phyloP scores from a whole-genome alignment of 2,329 filamentous ascomycete genomes.

The Hymenoscyphus scutula region DNA sequence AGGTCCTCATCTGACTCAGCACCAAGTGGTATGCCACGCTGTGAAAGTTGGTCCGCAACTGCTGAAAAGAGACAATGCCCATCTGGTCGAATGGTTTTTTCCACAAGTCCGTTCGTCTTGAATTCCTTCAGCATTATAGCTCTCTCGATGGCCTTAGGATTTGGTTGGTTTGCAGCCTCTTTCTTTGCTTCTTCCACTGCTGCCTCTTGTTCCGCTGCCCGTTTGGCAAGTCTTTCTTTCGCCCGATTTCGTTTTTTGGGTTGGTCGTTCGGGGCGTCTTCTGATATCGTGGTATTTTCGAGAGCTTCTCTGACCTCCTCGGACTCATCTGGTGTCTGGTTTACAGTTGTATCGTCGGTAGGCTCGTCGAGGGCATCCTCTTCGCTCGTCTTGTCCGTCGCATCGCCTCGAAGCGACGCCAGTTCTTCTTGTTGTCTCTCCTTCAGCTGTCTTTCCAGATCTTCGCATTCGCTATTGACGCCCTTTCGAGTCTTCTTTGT shows the following conservation, averaged over 20 bases:
- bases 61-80: conserved; percentile 95
- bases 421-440: conserved; percentile 66
- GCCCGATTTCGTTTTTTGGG: conserved; percentile 78
- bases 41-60: conserved; percentile 76
- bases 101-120: conserved; percentile 58
- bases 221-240: conserved; percentile 85
- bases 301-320: conserved; percentile 25
- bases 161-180: conserved; percentile 73
- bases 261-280: conserved; percentile 24
- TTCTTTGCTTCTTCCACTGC: conserved; percentile 64
- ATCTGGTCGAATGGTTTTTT: conserved; percentile 82
- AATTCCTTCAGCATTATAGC: conserved; percentile 69
- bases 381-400: conserved; percentile 2
- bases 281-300: conserved; percentile 25
- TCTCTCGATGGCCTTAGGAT: conserved; percentile 69
- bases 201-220: conserved; percentile 80
- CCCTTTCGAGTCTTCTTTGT: conserved; percentile 82
- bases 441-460: conserved; percentile 63
- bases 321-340: conserved; percentile 15
- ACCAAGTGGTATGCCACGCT: conserved; percentile 47
- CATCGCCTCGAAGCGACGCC: conserved; percentile 40
- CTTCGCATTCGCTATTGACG: conserved; percentile 72
- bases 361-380: neutral
- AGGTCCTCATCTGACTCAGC: conserved; percentile 27
- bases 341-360: conserved; percentile 9